Evolutionary conservation across 768 basidiomycete species (phyloP).

Genomic region (Boletus insuetus): DNA sequence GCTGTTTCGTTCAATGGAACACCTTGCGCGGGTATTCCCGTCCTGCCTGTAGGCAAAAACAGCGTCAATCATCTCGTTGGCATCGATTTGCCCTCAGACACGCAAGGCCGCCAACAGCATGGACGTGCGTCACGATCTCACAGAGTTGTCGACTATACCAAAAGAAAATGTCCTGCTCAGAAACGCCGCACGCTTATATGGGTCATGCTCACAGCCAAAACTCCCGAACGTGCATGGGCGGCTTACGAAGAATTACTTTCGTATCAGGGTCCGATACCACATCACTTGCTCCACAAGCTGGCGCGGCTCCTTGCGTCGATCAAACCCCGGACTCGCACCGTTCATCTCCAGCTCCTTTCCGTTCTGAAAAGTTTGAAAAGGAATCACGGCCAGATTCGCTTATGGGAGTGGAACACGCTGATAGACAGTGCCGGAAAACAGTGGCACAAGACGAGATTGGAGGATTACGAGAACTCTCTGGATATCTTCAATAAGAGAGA

Average conservation of each 20-base stretch:
- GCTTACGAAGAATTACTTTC: conserved; percentile 40
- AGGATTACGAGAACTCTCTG: conserved; percentile 60
- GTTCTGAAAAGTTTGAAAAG: conserved; percentile 56
- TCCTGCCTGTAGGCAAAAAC: neutral
- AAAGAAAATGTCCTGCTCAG: conserved; percentile 20
- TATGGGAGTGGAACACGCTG: conserved; percentile 77
- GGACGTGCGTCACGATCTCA: neutral
- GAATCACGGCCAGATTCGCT: conserved; percentile 51
- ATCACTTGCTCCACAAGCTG: conserved; percentile 56
- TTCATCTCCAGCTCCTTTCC: conserved; percentile 67
- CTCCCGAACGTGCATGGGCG: conserved; percentile 39
- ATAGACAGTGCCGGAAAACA: conserved; percentile 67
- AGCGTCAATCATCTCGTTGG: conserved; percentile 5
- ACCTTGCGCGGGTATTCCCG: neutral
- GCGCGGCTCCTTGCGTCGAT: conserved; percentile 54
- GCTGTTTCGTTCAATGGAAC: neutral
- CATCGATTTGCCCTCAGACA: conserved; percentile 1
- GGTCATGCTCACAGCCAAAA: conserved; percentile 34
- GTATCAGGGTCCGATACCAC: conserved; percentile 26
- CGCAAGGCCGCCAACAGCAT: conserved; percentile 5
- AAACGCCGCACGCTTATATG: conserved; percentile 26
- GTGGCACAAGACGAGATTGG: conserved; percentile 52
- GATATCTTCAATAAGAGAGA: conserved; percentile 62
- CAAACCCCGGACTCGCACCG: conserved; percentile 53
- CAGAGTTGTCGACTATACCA: neutral